Conservation (phyloP, 441 rosid genomes). For the Theobroma grandiflorum region DNA sequence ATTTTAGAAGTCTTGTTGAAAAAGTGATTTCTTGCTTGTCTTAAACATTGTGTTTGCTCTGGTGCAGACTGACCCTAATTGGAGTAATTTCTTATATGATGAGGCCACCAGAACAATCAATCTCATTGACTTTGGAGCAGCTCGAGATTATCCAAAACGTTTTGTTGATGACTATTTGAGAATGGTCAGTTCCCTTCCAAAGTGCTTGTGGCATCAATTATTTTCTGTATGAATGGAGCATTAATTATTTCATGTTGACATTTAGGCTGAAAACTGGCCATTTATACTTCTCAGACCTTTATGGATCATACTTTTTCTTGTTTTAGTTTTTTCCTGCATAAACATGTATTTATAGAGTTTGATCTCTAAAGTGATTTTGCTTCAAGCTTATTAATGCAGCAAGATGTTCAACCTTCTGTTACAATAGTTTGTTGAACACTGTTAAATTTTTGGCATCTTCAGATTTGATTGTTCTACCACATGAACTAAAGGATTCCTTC, state of each 20-base stretch:
- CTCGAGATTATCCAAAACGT: conserved; percentile 80
- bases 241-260: not conserved
- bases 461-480: not conserved
- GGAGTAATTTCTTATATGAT: conserved; percentile 91
- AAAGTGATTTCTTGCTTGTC: not conserved
- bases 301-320: not conserved
- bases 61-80: conserved; percentile 93
- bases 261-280: not conserved
- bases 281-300: not conserved
- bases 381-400: not conserved
- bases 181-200: conserved; percentile 66
- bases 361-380: not conserved
- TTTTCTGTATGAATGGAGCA: not conserved
- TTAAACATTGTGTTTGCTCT: conserved; percentile 19
- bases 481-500: conserved; percentile 22
- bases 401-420: not conserved
- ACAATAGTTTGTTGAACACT: not conserved
- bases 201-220: conserved; percentile 1
- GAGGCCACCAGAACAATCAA: conserved; percentile 71
- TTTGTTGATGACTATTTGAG: conserved; percentile 87
- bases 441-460: not conserved
- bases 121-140: conserved; percentile 97
- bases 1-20: not conserved
- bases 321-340: not conserved
- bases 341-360: not conserved